Evolutionary conservation across 2,329 filamentous ascomycete species (phyloP).

Genomic region (Calonectria pauciramosa): DNA sequence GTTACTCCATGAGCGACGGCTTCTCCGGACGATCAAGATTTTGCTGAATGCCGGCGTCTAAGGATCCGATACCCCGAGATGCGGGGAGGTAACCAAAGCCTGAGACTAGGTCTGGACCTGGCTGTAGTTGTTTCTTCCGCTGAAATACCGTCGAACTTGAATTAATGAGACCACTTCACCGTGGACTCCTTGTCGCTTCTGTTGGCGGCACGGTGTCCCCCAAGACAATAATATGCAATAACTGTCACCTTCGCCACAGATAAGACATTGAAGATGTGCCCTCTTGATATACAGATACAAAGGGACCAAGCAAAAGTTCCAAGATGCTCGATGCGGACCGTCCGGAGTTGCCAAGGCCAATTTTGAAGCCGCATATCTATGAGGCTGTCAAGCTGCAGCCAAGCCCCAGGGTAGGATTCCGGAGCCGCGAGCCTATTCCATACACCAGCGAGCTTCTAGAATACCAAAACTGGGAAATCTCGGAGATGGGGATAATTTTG

Average conservation of each 20-base stretch:
- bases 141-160: not conserved
- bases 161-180: not conserved
- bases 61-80: too few species aligned
- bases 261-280: not conserved
- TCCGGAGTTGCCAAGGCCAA: not conserved
- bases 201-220: not conserved
- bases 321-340: not conserved
- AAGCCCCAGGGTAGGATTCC: not conserved
- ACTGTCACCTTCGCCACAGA: not conserved
- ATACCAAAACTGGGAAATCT: not conserved
- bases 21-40: not conserved
- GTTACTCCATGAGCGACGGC: not conserved
- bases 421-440: not conserved
- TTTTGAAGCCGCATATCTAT: not conserved
- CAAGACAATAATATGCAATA: not conserved
- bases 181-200: not conserved
- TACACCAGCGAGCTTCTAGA: not conserved
- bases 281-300: not conserved
- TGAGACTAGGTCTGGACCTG: not conserved
- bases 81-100: not conserved
- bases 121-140: not conserved
- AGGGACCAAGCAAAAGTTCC: constrained; percentile 2
- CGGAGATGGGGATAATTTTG: too few species aligned
- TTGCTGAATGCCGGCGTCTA: not conserved
- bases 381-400: not conserved